Evolutionary conservation across 2,329 filamentous ascomycete species (phyloP), one percentile per base, ranked within the genome.

Genomic region (Aspergillus sergii): DNA sequence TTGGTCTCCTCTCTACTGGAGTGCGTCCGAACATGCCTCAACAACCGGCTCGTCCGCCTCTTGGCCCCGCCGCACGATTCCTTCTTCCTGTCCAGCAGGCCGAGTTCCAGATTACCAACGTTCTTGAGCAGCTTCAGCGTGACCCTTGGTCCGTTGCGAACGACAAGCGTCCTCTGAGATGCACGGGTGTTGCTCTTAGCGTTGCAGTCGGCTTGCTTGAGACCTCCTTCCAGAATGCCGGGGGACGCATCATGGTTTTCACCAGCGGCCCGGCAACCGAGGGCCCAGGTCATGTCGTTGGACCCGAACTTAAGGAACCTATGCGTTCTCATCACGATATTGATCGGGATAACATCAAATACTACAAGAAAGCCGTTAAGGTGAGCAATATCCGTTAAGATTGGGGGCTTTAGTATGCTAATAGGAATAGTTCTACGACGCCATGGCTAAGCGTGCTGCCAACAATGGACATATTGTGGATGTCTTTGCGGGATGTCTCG

Each of bases 241-340:
- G 95, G 71, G 94, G 91, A 8, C 90, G 95, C 68, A 93, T 99
- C 72, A 99, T 99, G 95, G 85, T 98, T 53, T 99, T 99, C 78
- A 91, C 94, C 60, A 96, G 94, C 73, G 95, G 95, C 41, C 91
- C 95, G 59, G 93, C 94, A 46, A 99, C 95, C 0, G 95, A 99
- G 79, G 95, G 95, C 1, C 95, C 95, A 12, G 95, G 95, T 65
- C 93, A 97, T 87, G 95, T 99, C 36, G 95, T 99, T 75, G 94
- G 94, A 2, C 92, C 95, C 28, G 95, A 99, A 80, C 83, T 99
- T 68, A 91, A 94, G 77, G 95, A 99, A 78, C 93, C 96, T 11
- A 98, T 99, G 69, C 91, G 95, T 75, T 98, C 94, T 48, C 95
- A 99, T 81, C 95, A 99, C 80, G 95, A 99, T 74, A 99, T 99